These are phyloP conservation scores for Colletotrichum filicis DNA, from an alignment of 2,329 filamentous ascomycete species.

Conservation along the genomic window DNA sequence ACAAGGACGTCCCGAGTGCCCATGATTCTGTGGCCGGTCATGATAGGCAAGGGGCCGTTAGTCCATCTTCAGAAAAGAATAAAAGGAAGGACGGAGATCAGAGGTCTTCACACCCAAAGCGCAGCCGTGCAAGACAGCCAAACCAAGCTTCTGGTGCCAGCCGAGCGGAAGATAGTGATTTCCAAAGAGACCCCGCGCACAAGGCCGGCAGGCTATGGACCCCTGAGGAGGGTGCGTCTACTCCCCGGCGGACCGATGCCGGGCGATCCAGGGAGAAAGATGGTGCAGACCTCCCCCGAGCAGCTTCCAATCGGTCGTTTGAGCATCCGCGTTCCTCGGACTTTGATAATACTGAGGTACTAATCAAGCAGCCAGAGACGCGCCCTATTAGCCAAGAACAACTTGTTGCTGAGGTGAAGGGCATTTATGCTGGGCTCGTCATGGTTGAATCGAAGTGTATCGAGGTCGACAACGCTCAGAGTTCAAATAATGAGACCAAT, in stretches of 20 bases:
- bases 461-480: conserved; percentile 77
- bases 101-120: too few species aligned
- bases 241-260: accelerated
- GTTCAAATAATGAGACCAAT: conserved; percentile 52
- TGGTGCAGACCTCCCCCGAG: accelerated
- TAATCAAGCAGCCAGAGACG: conserved; percentile 66
- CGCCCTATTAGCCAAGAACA: conserved; percentile 81
- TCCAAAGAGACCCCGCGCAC: too few species aligned
- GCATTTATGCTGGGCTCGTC: conserved; percentile 83
- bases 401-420: conserved; percentile 82
- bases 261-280: too few species aligned
- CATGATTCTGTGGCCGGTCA: too few species aligned
- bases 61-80: too few species aligned
- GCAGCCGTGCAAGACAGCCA: too few species aligned
- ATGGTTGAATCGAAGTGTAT: conserved; percentile 92
- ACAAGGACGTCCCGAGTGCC: too few species aligned
- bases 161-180: accelerated
- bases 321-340: accelerated
- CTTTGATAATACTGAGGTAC: background rate
- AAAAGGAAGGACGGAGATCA: too few species aligned
- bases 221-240: too few species aligned
- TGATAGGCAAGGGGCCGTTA: too few species aligned
- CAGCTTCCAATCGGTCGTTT: background rate
- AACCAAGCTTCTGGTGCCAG: too few species aligned
- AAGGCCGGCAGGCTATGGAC: too few species aligned